Evolutionary conservation across 2,329 filamentous ascomycete genomes (phyloP).

Genomic region (Alternaria atra): DNA sequence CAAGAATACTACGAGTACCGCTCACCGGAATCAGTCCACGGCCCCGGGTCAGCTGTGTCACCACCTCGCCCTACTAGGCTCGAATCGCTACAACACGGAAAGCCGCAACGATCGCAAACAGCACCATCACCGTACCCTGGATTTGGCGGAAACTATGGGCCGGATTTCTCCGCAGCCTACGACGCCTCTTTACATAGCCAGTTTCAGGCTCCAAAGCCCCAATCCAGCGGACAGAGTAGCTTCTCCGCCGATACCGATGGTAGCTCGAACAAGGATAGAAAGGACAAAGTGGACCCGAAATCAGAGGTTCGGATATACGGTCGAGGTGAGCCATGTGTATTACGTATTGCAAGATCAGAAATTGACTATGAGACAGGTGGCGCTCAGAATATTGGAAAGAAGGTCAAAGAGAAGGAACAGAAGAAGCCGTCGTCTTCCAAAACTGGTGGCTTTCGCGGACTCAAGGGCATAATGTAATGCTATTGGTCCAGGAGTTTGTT

Average conservation of each 20-base stretch:
- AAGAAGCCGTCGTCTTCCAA: slow-evolving; percentile 56
- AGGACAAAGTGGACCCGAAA: slow-evolving; percentile 58
- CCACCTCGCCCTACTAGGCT: slow-evolving; percentile 38
- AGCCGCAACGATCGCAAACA: slow-evolving; percentile 27
- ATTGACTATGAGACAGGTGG: slow-evolving; percentile 53
- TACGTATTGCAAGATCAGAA: slow-evolving; percentile 36
- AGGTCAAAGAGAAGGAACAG: slow-evolving; percentile 59
- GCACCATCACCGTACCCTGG: slow-evolving; percentile 33
- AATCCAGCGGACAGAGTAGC: slow-evolving; percentile 52
- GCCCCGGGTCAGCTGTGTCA: slow-evolving; percentile 28
- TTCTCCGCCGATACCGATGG: slow-evolving; percentile 51
- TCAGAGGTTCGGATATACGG: slow-evolving; percentile 63
- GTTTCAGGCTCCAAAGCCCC: slow-evolving; percentile 30
- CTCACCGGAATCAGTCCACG: slow-evolving; percentile 39
- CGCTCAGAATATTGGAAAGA: slow-evolving; percentile 64
- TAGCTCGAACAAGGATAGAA: slow-evolving; percentile 48
- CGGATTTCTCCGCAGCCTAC: slow-evolving; percentile 41
- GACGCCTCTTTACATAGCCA: slow-evolving; percentile 44
- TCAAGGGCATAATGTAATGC: slow-evolving; percentile 50
- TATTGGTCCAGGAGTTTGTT: slow-evolving; percentile 2
- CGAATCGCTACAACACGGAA: slow-evolving; percentile 41
- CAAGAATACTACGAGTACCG: slow-evolving; percentile 44
- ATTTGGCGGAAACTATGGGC: slow-evolving; percentile 34
- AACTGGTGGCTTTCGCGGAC: slow-evolving; percentile 51
- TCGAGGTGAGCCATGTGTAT: slow-evolving; percentile 57